phyloP scores from a whole-genome alignment of 1,284 basidiomycete species.

The Melampsora larici-populina region DNA sequence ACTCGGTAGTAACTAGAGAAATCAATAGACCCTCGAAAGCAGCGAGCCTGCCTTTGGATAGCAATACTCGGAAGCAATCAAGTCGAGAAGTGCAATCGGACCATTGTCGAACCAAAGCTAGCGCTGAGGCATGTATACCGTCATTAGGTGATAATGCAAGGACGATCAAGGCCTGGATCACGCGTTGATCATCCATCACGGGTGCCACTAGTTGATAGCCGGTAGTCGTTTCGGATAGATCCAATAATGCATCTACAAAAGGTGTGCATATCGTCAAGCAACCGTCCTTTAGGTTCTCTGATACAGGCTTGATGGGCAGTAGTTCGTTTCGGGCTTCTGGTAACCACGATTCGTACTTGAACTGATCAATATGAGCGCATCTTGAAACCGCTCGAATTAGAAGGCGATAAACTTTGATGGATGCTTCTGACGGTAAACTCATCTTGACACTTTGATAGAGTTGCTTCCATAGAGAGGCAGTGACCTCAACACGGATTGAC shows the following conservation, averaged over 20 bases:
- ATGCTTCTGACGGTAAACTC: constrained; percentile 15
- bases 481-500: constrained; percentile 10
- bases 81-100: constrained; percentile 64
- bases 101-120: constrained; percentile 41
- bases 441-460: constrained; percentile 29
- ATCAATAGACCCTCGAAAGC: constrained; percentile 67
- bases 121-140: constrained; percentile 38
- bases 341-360: constrained; percentile 28
- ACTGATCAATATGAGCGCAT: constrained; percentile 40
- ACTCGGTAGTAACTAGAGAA: constrained; percentile 66
- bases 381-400: constrained; percentile 26
- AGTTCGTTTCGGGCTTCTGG: constrained; percentile 9
- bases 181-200: constrained; percentile 14
- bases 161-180: constrained; percentile 29
- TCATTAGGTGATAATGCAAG: constrained; percentile 42
- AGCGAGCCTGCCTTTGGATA: constrained; percentile 64
- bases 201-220: constrained; percentile 22
- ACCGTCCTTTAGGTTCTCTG: constrained; percentile 23
- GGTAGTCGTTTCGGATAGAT: constrained; percentile 28
- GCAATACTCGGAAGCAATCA: constrained; percentile 75
- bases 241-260: constrained; percentile 37
- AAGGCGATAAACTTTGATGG: constrained; percentile 18
- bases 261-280: constrained; percentile 22
- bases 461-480: constrained; percentile 24
- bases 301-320: constrained; percentile 19